A percentile compares a stretch with the other conserved stretches of the same genome.
Conservation (phyloP, 2,329 filamentous ascomycete species). For the Macrophomina pseudophaseolina region DNA sequence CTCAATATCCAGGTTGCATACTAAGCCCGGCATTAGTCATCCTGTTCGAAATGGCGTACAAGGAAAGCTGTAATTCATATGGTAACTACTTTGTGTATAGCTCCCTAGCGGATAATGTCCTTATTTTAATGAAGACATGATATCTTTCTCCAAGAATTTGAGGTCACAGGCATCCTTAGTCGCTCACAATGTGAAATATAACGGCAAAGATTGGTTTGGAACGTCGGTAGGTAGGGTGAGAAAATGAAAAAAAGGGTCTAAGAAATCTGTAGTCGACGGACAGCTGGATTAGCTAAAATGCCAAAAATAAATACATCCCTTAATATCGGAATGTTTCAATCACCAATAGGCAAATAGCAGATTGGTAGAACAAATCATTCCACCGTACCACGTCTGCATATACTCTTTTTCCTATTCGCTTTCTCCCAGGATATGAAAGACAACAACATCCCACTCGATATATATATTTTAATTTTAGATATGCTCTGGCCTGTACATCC, state of each 20-base stretch:
- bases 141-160: not conserved
- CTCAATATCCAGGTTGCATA: conserved; percentile 71
- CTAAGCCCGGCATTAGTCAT: conserved; percentile 46
- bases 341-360: no score
- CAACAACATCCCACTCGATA: no score
- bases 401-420: not conserved
- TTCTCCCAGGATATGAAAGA: no score
- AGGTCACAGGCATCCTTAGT: not conserved
- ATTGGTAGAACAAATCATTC: no score
- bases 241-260: no score
- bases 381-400: not conserved
- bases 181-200: not conserved
- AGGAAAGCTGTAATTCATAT: not conserved
- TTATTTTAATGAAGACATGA: not conserved
- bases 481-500: conserved; percentile 52
- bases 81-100: not conserved
- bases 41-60: not conserved
- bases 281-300: no score
- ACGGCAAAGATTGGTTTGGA: no score
- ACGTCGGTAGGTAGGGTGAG: no score
- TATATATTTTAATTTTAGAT: not conserved
- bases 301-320: no score
- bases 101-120: not conserved
- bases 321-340: no score
- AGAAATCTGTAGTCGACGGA: no score